Evolutionary conservation across 2,329 filamentous ascomycete genomes (phyloP).

Genomic region (Xylariaceae sp.): DNA sequence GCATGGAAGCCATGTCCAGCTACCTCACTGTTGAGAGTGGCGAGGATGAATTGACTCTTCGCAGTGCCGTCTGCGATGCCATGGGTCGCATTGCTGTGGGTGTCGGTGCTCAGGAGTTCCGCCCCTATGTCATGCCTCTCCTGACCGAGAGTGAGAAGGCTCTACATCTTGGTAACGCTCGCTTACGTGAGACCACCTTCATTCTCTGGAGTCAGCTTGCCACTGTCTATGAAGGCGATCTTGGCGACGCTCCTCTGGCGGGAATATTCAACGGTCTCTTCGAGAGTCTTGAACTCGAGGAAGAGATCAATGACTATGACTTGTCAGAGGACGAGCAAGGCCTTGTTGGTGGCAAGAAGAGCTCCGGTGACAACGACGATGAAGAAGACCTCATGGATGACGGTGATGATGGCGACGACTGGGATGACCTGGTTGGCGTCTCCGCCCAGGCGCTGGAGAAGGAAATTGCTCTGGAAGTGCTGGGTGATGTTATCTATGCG

Average conservation of each 20-base stretch:
- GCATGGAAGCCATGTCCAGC: conserved; percentile 81
- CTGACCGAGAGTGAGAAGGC: conserved; percentile 93
- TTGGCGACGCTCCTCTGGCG: conserved; percentile 64
- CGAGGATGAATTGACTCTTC: conserved; percentile 83
- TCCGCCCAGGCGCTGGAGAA: conserved; percentile 92
- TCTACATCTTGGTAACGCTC: conserved; percentile 78
- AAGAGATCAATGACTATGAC: conserved; percentile 79
- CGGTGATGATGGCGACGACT: conserved; percentile 69
- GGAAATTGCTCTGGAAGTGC: conserved; percentile 91
- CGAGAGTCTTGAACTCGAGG: conserved; percentile 77
- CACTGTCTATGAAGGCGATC: conserved; percentile 85
- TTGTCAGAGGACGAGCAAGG: conserved; percentile 48
- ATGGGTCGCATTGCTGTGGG: conserved; percentile 89
- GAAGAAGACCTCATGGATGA: conserved; percentile 51
- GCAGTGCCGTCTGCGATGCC: conserved; percentile 84
- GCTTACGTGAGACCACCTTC: conserved; percentile 92
- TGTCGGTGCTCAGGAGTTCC: conserved; percentile 79
- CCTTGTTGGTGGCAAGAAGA: conserved; percentile 55
- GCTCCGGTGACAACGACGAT: conserved; percentile 66
- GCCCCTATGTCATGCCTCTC: conserved; percentile 82
- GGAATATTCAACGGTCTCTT: conserved; percentile 77
- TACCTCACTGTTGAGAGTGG: conserved; percentile 83
- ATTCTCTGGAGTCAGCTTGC: conserved; percentile 93
- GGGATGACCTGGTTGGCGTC: conserved; percentile 77
- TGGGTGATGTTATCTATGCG: conserved; percentile 82